Base-by-base conservation (phyloP, 257 asterid species). In the Plantago major region DNA sequence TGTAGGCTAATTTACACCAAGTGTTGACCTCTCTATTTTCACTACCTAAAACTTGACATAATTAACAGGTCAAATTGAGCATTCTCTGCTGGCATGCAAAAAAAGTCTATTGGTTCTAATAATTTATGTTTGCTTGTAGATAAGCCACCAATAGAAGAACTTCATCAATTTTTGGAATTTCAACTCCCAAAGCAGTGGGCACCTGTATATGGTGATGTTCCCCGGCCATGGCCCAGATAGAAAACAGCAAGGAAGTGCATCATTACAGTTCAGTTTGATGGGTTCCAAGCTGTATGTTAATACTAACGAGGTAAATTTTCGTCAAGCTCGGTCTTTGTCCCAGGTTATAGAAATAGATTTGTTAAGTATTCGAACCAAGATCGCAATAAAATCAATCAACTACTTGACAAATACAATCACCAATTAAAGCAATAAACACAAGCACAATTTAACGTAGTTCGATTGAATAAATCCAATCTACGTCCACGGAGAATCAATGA, bases 131-230 rank as follows among this genome's bases (percentile, higher is more conserved):
- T 72, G 56, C 55, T 37, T 81, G 82, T 78, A 87, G 92, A 78
- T 75, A 87, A 87, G 76, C 95, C 95, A 46, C 89, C 95, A 49
- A 76, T 80, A 59, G 95, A 84, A 82, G 92, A 87, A 75, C 75
- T 87, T 67, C 72, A 76, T 47, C 92, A 84, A 45, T 87, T 87
- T 71, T 56, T 87, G 79, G 95, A 87, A 68, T 87, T 87, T 69
- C 95, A 87, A 75, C 84, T 79, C 64, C 95, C 92, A 54, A 82
- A 79, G 76, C 87, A 76, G 57, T 87, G 95, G 95, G 95, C 92
- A 57, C 95, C 95, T 44, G 89, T 87, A 52, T 87, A 78, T 65
- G 84, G 92, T 46, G 95, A 87, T 14, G 84, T 87, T 64, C 83
- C 89, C n/a, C n/a, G n/a, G n/a, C 26, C 71, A 81, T 40, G 92